Percentiles rank a stretch among this genome's conserved stretches.
Conservation (phyloP, 2,329 filamentous ascomycete genomes). For the Fusarium veterinarium region DNA sequence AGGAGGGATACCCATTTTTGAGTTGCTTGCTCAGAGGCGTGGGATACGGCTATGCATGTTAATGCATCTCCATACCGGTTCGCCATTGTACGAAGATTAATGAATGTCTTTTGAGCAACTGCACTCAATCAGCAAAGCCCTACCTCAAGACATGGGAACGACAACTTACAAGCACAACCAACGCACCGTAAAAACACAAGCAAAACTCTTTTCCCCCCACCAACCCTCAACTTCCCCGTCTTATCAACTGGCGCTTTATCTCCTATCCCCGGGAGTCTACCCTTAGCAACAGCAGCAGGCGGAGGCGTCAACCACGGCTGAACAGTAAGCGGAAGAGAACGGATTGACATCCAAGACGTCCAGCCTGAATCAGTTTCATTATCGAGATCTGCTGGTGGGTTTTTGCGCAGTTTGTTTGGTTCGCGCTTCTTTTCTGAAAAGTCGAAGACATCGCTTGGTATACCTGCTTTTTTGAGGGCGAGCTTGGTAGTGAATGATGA, state of each 20-base stretch:
- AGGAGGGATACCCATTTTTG: slow-evolving; percentile 67
- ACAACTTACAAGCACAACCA: slow-evolving; percentile 62
- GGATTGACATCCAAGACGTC: slow-evolving; percentile 62
- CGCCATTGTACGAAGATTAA: slow-evolving; percentile 65
- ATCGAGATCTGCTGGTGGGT: slow-evolving; percentile 44
- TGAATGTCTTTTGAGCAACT: slow-evolving; percentile 69
- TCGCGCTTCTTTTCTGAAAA: slow-evolving; percentile 46
- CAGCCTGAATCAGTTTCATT: slow-evolving; percentile 49
- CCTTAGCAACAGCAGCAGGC: slow-evolving; percentile 61
- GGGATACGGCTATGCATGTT: slow-evolving; percentile 68
- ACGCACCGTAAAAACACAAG: slow-evolving; percentile 67
- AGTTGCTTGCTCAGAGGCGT: slow-evolving; percentile 67
- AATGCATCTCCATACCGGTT: slow-evolving; percentile 62
- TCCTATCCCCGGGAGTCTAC: slow-evolving; percentile 59
- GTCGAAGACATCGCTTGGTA: slow-evolving; percentile 63
- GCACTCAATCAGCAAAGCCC: too few species aligned
- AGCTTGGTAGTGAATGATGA: slow-evolving; percentile 67
- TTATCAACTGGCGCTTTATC: slow-evolving; percentile 61
- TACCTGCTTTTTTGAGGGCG: slow-evolving; percentile 67
- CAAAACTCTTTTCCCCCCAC: slow-evolving; percentile 57
- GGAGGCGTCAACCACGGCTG: slow-evolving; percentile 64
- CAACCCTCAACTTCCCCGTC: slow-evolving; percentile 57
- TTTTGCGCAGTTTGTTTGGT: slow-evolving; percentile 50
- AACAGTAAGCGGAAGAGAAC: slow-evolving; percentile 62
- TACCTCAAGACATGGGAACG: too few species aligned